Percentiles rank a stretch among this genome's conserved stretches.
Evolutionary conservation across 2,329 filamentous ascomycete genomes (phyloP).

Genomic region (Lasiodiplodia sp.): DNA sequence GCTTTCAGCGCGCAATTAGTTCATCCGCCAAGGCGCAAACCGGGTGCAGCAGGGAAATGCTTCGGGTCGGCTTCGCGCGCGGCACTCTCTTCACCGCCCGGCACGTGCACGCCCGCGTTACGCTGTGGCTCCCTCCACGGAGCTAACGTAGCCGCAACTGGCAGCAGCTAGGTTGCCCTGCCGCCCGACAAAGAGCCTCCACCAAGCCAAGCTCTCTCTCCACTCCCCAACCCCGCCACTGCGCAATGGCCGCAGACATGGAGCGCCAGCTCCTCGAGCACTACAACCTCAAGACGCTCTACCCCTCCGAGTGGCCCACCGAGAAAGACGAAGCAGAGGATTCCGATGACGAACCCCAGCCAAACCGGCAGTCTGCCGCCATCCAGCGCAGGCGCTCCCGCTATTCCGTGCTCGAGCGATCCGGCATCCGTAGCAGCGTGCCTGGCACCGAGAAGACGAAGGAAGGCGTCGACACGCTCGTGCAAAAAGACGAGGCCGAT

Average conservation of each 20-base stretch:
- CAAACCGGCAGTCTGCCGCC: slow-evolving; percentile 33
- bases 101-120: slow-evolving; percentile 1
- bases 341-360: slow-evolving; percentile 46
- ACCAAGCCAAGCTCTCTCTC: slow-evolving; percentile 36
- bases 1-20: slow-evolving; percentile 26
- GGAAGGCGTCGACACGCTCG: slow-evolving; percentile 75
- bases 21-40: slow-evolving; percentile 26
- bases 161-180: background rate
- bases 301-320: slow-evolving; percentile 84
- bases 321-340: slow-evolving; percentile 76
- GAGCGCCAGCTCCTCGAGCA: slow-evolving; percentile 84
- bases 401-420: slow-evolving; percentile 83
- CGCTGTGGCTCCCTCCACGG: background rate
- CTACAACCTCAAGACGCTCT: slow-evolving; percentile 82
- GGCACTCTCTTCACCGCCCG: slow-evolving; percentile 19
- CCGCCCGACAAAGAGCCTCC: slow-evolving; percentile 22
- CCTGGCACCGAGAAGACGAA: slow-evolving; percentile 72
- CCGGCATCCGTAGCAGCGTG: slow-evolving; percentile 71
- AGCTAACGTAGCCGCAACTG: slow-evolving; percentile 14
- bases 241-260: slow-evolving; percentile 30
- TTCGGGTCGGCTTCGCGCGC: slow-evolving; percentile 22
- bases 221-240: slow-evolving; percentile 50
- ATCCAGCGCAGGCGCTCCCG: slow-evolving; percentile 57
- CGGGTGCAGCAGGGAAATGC: slow-evolving; percentile 25
- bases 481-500: slow-evolving; percentile 91